phyloP scores from a whole-genome alignment of 495 filamentous ascomycete genomes.

The Aspergillus cavernicola region DNA sequence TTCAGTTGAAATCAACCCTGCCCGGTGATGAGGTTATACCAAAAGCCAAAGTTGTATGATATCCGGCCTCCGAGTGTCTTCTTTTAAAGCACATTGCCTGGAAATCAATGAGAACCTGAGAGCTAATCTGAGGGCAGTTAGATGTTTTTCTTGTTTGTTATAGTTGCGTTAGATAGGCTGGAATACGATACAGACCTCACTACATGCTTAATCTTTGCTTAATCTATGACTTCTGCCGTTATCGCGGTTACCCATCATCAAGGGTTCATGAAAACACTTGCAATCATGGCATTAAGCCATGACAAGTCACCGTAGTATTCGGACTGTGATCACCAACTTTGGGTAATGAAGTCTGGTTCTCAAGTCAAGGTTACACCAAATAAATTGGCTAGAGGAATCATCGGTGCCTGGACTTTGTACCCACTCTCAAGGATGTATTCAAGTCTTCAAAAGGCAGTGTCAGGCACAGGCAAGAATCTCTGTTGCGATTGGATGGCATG shows the following conservation, averaged over 20 bases:
- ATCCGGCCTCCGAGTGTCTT: conserved; percentile 33
- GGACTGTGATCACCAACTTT: not conserved
- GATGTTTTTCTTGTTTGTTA: not conserved
- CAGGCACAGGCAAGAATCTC: no score
- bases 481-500: no score
- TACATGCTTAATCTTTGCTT: no score
- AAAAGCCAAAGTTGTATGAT: conserved; percentile 57
- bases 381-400: no score
- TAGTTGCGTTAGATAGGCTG: not conserved
- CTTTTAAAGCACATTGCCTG: conserved; percentile 21
- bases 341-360: not conserved
- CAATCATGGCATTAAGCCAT: not conserved
- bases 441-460: no score
- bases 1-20: conserved; percentile 13
- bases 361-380: not conserved
- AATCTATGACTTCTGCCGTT: no score
- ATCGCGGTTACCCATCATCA: no score
- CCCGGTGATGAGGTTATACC: conserved; percentile 49
- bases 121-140: conserved; percentile 54
- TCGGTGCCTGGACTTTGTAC: not conserved
- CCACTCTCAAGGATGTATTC: no score
- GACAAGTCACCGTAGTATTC: not conserved
- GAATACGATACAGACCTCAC: not conserved
- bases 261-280: no score
- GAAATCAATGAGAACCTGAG: conserved; percentile 54